These are phyloP conservation scores for Aspergillus proliferans DNA, from an alignment of 2,329 filamentous ascomycete species.

Conservation along the genomic window DNA sequence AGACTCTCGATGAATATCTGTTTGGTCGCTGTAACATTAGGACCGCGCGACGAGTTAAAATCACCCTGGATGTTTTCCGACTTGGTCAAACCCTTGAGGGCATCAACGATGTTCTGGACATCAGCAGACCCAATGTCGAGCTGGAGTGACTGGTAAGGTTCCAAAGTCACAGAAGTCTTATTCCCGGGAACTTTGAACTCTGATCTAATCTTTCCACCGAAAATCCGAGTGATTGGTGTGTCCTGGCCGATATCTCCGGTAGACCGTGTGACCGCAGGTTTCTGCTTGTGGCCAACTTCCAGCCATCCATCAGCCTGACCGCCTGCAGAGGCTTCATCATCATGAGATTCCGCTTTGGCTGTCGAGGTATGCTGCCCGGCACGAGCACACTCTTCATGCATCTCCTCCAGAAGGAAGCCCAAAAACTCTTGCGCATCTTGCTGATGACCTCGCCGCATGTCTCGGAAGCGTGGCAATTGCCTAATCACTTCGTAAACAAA, in stretches of 20 bases:
- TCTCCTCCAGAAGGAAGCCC: conserved; percentile 81
- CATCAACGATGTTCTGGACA: conserved; percentile 86
- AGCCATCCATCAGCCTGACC: conserved; percentile 67
- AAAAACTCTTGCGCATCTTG: conserved; percentile 98
- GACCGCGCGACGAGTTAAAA: conserved; percentile 71
- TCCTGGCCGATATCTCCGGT: conserved; percentile 67
- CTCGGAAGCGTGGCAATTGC: conserved; percentile 77
- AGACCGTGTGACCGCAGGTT: conserved; percentile 75
- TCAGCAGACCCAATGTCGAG: conserved; percentile 85
- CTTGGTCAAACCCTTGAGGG: conserved; percentile 74
- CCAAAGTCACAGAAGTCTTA: conserved; percentile 84
- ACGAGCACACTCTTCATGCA: conserved; percentile 84
- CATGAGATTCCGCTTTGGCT: conserved; percentile 38
- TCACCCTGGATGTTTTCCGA: conserved; percentile 80
- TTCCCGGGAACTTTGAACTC: conserved; percentile 80
- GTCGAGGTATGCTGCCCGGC: conserved; percentile 57
- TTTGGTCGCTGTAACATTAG: conserved; percentile 74
- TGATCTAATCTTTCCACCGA: conserved; percentile 83
- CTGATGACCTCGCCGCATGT: conserved; percentile 93
- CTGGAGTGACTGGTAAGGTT: conserved; percentile 90
- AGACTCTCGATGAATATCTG: conserved; percentile 90
- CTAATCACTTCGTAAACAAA: conserved; percentile 93
- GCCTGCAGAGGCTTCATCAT: conserved; percentile 17
- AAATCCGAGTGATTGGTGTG: conserved; percentile 88
- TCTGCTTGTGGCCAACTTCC: conserved; percentile 90